Evolutionary conservation across 179 eudicot species (phyloP), one percentile per base, ranked within the genome.

Genomic region (Beta corolliflora): DNA sequence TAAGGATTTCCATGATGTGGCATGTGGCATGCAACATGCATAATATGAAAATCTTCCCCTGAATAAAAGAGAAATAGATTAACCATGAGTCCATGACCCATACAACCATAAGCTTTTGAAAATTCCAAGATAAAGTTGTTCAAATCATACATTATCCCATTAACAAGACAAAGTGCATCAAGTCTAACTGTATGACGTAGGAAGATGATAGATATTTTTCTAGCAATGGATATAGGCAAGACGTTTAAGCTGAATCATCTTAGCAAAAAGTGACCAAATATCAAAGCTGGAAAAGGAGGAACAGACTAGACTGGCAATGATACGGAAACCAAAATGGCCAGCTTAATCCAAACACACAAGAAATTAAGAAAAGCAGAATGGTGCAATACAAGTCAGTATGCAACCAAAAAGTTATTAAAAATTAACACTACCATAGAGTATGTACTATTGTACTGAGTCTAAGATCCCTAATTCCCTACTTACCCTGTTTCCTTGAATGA

Each of bases 401-500:
- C 9, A 2, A 25, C 15, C 2, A 45, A 53, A 10, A 10, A 73
- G 46, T 23, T 29, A 36, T 67, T 31, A 36, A 67, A 54, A 10
- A 13, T 54, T 45, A 14, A 15, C 45, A 64, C 69, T 52, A 36
- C 29, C 73, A 66, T 41, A 55, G 7, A 55, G 48, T 14, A n/a
- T 23, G 11, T n/a, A 36, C 25, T 74, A 25, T 14, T 36, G 15
- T 13, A 4, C 5, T 31, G 15, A 36, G 44, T 44, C 13, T 2
- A 77, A 31, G 7, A 46, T 15, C 11, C 50, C 54, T 25, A 36
- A 25, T 31, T 46, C 21, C 36, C 55, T 25, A 75, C 48, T 79
- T 89, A 96, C 97, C 99, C 99, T 6, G 94, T 96, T 83, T 96
- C 99, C 83, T 88, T 94, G 64, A 94, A 91, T 66, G 99, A 91